A percentile compares a stretch with the other conserved stretches of the same genome.
phyloP scores from a whole-genome alignment of 1,139 yeast species.

The Geotrichum histeridarum region DNA sequence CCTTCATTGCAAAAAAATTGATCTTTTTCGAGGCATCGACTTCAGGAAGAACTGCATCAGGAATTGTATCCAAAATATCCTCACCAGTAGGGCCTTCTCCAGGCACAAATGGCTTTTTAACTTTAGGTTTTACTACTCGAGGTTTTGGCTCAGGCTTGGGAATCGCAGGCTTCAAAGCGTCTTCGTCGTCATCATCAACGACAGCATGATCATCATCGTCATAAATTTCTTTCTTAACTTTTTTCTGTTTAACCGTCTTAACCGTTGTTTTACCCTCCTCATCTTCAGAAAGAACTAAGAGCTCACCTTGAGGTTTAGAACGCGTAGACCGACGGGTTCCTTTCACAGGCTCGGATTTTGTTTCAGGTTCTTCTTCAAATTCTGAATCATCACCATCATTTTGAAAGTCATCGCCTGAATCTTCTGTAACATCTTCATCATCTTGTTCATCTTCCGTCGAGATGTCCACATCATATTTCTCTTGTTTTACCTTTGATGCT shows the following conservation, averaged over 20 bases:
- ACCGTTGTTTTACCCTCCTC: slow-evolving; percentile 1
- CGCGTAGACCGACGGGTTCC: slow-evolving; percentile 7
- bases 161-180: background rate
- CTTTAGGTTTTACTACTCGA: background rate
- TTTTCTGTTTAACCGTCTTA: background rate
- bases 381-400: slow-evolving; percentile 45
- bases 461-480: slow-evolving; percentile 37
- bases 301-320: slow-evolving; percentile 17
- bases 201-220: slow-evolving; percentile 12
- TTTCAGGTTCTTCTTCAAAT: background rate
- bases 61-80: slow-evolving; percentile 54
- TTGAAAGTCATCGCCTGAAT: slow-evolving; percentile 43
- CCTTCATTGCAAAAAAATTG: slow-evolving; percentile 47
- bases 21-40: slow-evolving; percentile 49
- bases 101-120: background rate
- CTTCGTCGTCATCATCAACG: slow-evolving; percentile 9
- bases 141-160: background rate
- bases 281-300: background rate
- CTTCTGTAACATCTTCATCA: slow-evolving; percentile 29
- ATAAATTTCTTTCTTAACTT: slow-evolving; percentile 12
- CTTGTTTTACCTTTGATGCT: background rate
- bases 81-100: slow-evolving; percentile 41
- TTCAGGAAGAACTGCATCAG: slow-evolving; percentile 66
- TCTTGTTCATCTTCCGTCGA: slow-evolving; percentile 31
- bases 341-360: slow-evolving; percentile 1